Evolutionary conservation across 176 grass and related monocot species (phyloP).

Genomic region (Raddia distichophylla): DNA sequence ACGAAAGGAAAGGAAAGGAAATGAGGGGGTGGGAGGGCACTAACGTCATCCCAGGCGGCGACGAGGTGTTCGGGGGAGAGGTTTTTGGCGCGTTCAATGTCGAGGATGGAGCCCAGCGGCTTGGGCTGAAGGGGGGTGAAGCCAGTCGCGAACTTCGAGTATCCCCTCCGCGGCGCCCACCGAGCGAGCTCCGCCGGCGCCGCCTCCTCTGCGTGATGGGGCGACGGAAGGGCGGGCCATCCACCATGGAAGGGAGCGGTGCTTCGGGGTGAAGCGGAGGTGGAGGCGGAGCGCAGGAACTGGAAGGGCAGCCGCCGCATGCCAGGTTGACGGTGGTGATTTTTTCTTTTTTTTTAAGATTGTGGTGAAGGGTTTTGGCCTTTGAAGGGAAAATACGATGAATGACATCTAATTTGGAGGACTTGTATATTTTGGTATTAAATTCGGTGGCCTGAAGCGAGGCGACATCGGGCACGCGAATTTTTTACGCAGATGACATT

Average conservation of each 20-base stretch:
- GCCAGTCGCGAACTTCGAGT: constrained; percentile 74
- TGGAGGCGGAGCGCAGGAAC: constrained; percentile 24
- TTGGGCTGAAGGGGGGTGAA: constrained; percentile 78
- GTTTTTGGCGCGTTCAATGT: constrained; percentile 71
- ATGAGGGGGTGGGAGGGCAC: not conserved
- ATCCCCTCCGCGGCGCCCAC: constrained; percentile 47
- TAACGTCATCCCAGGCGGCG: constrained; percentile 88
- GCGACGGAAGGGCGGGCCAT: not conserved
- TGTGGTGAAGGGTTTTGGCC: not conserved
- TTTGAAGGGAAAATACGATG: too few species aligned
- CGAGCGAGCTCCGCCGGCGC: constrained; percentile 36
- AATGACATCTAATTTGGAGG: too few species aligned
- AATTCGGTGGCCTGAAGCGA: too few species aligned
- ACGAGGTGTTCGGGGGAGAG: constrained; percentile 75
- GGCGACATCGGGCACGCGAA: too few species aligned
- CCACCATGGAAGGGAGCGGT: not conserved
- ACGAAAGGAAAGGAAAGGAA: not conserved
- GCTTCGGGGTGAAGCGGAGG: constrained; percentile 8
- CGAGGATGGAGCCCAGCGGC: constrained; percentile 69
- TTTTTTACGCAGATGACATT: too few species aligned
- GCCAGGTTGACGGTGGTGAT: not conserved
- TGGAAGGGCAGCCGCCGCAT: constrained; percentile 41
- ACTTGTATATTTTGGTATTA: too few species aligned
- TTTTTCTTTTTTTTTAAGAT: too few species aligned
- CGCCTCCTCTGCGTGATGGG: not conserved